A percentile compares a stretch with the other conserved stretches of the same genome.
Conservation (phyloP, 371 early-diverging fungal genomes). For the Gilbertella persicaria region DNA sequence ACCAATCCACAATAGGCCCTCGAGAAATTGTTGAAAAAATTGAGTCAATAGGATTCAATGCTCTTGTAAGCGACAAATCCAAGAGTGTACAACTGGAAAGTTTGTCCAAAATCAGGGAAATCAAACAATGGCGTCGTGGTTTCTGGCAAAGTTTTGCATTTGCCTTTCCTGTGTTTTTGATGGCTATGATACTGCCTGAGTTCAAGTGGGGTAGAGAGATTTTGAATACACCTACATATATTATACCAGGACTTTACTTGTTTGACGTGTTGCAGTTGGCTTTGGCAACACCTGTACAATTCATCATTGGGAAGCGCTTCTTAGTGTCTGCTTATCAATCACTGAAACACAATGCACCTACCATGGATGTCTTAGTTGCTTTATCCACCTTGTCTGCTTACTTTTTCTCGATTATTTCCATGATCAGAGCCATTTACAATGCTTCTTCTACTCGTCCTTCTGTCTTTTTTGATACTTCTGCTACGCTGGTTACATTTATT, state of each 20-base stretch:
- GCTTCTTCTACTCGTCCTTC: constrained; percentile 54
- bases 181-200: constrained; percentile 85
- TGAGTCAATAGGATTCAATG: constrained; percentile 86
- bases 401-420: constrained; percentile 67
- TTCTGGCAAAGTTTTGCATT: constrained; percentile 66
- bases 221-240: constrained; percentile 45
- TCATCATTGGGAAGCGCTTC: constrained; percentile 83
- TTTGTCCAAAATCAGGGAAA: constrained; percentile 83
- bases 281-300: constrained; percentile 90
- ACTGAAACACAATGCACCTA: constrained; percentile 77
- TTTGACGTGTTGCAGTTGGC: constrained; percentile 58
- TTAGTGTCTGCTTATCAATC: constrained; percentile 79
- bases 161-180: constrained; percentile 81
- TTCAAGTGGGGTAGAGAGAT: constrained; percentile 46
- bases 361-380: constrained; percentile 95
- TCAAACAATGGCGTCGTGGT: constrained; percentile 76
- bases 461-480: constrained; percentile 92
- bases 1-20: constrained; percentile 64
- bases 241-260: constrained; percentile 65
- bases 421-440: constrained; percentile 31
- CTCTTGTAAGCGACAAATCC: constrained; percentile 61
- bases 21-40: constrained; percentile 81
- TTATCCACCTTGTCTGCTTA: constrained; percentile 88
- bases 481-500: constrained; percentile 90
- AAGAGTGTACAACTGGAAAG: constrained; percentile 87